phyloP scores from a whole-genome alignment of 2,329 filamentous ascomycete species.

The Botrytis cinerea region DNA sequence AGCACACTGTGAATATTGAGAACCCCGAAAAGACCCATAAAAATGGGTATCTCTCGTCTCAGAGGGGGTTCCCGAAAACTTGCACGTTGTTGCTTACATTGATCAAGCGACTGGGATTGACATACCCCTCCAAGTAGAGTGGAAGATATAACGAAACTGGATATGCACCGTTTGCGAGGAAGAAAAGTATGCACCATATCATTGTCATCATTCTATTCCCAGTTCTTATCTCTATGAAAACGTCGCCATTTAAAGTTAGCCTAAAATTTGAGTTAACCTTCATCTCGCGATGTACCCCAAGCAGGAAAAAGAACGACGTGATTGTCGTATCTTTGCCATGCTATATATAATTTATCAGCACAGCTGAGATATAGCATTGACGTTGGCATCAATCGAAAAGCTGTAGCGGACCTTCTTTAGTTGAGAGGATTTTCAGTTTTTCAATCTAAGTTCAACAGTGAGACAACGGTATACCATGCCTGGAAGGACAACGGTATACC shows the following conservation, averaged over 20 bases:
- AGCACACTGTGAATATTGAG: background rate
- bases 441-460: background rate
- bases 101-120: background rate
- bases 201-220: background rate
- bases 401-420: background rate
- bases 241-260: background rate
- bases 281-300: background rate
- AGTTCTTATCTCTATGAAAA: background rate
- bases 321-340: background rate
- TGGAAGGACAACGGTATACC: background rate
- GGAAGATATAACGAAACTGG: background rate
- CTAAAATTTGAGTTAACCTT: background rate
- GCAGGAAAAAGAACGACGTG: background rate
- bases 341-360: background rate
- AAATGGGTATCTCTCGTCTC: background rate
- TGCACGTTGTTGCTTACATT: background rate
- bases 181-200: background rate
- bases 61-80: background rate
- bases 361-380: background rate
- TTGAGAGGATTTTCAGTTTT: background rate
- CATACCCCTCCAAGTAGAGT: background rate
- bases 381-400: background rate
- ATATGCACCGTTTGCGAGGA: background rate
- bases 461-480: background rate
- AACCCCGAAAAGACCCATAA: background rate